These are phyloP conservation scores for Spiromastix sp. DNA, from an alignment of 2,329 filamentous ascomycete genomes.

Conservation along the genomic window DNA sequence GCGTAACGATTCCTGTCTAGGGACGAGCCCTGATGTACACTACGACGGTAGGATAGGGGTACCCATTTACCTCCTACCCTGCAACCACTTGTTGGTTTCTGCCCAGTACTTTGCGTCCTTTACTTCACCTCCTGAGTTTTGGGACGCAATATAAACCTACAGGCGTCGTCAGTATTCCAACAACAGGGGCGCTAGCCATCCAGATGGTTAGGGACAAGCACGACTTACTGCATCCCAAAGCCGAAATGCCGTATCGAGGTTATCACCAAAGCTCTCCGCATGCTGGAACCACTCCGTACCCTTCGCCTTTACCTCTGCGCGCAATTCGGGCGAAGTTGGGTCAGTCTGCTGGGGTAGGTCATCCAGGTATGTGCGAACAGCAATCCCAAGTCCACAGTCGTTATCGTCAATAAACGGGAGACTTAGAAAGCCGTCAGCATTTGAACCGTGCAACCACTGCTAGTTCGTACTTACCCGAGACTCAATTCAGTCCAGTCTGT, in stretches of 20 bases:
- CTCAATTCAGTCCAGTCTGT: constrained; percentile 59
- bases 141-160: constrained; percentile 49
- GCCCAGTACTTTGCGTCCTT: constrained; percentile 46
- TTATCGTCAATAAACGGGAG: constrained; percentile 37
- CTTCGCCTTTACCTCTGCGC: constrained; percentile 40
- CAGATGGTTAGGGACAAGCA: constrained; percentile 1
- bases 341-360: constrained; percentile 48
- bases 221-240: constrained; percentile 54
- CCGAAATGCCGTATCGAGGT: constrained; percentile 50
- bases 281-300: constrained; percentile 53
- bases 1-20: too few relatives aligned
- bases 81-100: constrained; percentile 51
- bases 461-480: constrained; percentile 49
- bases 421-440: constrained; percentile 16
- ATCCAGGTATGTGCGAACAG: constrained; percentile 39
- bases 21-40: too few relatives aligned
- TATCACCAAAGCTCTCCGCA: constrained; percentile 46
- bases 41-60: too few relatives aligned
- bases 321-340: constrained; percentile 39
- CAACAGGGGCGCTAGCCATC: too few relatives aligned
- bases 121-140: constrained; percentile 42
- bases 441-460: too few relatives aligned
- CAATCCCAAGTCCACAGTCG: constrained; percentile 38
- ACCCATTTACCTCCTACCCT: constrained; percentile 26
- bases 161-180: constrained; percentile 10